A percentile compares a stretch with the other conserved stretches of the same genome.
phyloP scores from a whole-genome alignment of 495 filamentous ascomycete species.

The Neurospora sp. region DNA sequence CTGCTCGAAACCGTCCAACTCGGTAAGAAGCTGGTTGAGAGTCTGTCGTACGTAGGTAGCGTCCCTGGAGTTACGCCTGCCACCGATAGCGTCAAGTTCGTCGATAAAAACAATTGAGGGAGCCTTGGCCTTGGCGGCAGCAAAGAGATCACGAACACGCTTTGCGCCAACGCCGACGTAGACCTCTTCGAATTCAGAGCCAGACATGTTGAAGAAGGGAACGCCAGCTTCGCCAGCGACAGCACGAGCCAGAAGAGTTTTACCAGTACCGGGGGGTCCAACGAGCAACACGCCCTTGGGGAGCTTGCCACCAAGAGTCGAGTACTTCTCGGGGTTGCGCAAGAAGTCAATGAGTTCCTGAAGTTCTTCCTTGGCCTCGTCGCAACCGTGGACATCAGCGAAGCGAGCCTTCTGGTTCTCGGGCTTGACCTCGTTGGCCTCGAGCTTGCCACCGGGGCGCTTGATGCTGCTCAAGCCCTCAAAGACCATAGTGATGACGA shows the following conservation, averaged over 20 bases:
- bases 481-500: constrained; percentile 66
- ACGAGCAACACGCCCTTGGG: constrained; percentile 94
- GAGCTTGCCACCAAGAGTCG: constrained; percentile 83
- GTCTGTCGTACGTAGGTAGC: constrained; percentile 96
- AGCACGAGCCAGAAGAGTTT: constrained; percentile 92
- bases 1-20: constrained; percentile 94
- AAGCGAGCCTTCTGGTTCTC: constrained; percentile 87
- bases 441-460: constrained; percentile 56
- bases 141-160: constrained; percentile 93
- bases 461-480: constrained; percentile 69
- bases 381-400: constrained; percentile 90
- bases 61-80: constrained; percentile 85
- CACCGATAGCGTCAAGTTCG: constrained; percentile 92
- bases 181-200: constrained; percentile 95
- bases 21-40: constrained; percentile 94
- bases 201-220: constrained; percentile 99
- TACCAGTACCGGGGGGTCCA: constrained; percentile 93
- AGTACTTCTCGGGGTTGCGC: constrained; percentile 84
- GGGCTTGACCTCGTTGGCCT: constrained; percentile 74
- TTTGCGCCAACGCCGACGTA: constrained; percentile 98
- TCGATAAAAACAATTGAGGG: constrained; percentile 98
- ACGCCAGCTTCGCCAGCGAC: constrained; percentile 96
- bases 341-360: constrained; percentile 96
- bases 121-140: constrained; percentile 73
- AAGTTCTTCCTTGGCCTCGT: constrained; percentile 96